A percentile compares a stretch with the other conserved stretches of the same genome.
These are phyloP conservation scores for Cladophialophora bantiana DNA, from an alignment of 2,329 filamentous ascomycete species.

Conservation along the genomic window DNA sequence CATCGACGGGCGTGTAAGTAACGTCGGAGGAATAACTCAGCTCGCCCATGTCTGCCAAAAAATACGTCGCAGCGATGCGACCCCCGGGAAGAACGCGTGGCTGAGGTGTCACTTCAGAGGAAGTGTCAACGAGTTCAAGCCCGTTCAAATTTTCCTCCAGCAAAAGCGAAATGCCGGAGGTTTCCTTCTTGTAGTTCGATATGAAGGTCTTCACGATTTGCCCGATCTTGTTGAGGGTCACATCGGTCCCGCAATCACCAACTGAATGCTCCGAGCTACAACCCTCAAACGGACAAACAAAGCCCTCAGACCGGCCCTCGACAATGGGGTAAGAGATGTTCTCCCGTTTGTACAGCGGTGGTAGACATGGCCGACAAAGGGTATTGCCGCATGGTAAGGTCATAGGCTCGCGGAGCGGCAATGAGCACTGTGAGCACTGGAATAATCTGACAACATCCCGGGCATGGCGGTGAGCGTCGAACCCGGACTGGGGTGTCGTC, in stretches of 20 bases:
- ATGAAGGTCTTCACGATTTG: constrained; percentile 65
- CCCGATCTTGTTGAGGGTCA: constrained; percentile 76
- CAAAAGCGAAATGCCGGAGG: constrained; percentile 46
- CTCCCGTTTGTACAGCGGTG: constrained; percentile 66
- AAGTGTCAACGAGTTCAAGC: constrained; percentile 44
- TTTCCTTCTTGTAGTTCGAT: constrained; percentile 46
- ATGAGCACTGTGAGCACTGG: constrained; percentile 78
- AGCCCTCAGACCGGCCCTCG: constrained; percentile 70
- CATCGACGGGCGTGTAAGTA: constrained; percentile 50
- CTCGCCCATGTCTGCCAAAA: constrained; percentile 67
- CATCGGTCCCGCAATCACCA: constrained; percentile 78
- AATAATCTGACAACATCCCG: constrained; percentile 74
- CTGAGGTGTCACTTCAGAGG: constrained; percentile 40
- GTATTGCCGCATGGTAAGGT: constrained; percentile 83
- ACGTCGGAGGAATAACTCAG: constrained; percentile 65
- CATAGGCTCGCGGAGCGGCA: constrained; percentile 70
- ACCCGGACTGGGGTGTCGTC: constrained; percentile 45
- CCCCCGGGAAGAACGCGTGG: constrained; percentile 60
- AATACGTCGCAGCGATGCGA: constrained; percentile 70
- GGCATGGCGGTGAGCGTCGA: constrained; percentile 62
- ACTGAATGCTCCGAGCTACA: constrained; percentile 76
- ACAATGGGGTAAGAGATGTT: constrained; percentile 80
- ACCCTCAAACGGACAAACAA: constrained; percentile 73
- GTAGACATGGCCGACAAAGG: constrained; percentile 77
- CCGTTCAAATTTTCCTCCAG: constrained; percentile 52